These are phyloP conservation scores for Candida dajiaensis DNA, from an alignment of 805 yeast genomes.

Conservation along the genomic window DNA sequence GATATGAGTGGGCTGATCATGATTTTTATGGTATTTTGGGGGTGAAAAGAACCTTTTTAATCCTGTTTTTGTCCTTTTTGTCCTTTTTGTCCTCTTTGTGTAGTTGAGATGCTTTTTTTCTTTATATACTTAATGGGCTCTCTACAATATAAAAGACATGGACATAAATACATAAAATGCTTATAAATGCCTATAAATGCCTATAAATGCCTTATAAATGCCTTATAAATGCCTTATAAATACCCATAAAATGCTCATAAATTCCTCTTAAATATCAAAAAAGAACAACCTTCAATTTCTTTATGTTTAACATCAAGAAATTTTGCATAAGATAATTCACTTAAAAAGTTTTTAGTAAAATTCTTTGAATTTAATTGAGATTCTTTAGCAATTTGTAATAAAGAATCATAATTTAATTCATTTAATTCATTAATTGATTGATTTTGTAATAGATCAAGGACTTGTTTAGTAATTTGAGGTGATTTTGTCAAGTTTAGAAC, in stretches of 20 bases:
- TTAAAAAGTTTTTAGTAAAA: neutral
- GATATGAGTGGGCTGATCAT: neutral
- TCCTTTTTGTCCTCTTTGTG: too few relatives aligned
- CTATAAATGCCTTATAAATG: too few relatives aligned
- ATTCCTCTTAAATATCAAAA: neutral
- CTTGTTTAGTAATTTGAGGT: neutral
- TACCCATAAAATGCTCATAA: neutral
- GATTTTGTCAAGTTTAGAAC: neutral
- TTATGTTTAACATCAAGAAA: neutral
- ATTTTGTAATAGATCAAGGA: neutral
- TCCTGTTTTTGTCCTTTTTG: too few relatives aligned
- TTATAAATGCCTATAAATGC: too few relatives aligned
- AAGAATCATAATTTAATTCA: neutral
- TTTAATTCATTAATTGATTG: neutral
- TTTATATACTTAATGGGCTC: too few relatives aligned
- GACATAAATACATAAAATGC: too few relatives aligned
- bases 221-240: too few relatives aligned
- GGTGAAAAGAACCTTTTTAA: too few relatives aligned
- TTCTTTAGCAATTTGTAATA: neutral
- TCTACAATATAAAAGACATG: too few relatives aligned
- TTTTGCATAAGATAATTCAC: neutral
- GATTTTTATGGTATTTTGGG: too few relatives aligned
- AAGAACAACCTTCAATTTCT: neutral
- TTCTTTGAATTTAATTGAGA: neutral
- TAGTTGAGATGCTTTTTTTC: too few relatives aligned